Evolutionary conservation across 768 basidiomycete species (phyloP).

Genomic region (Macrolepiota fuliginosa): DNA sequence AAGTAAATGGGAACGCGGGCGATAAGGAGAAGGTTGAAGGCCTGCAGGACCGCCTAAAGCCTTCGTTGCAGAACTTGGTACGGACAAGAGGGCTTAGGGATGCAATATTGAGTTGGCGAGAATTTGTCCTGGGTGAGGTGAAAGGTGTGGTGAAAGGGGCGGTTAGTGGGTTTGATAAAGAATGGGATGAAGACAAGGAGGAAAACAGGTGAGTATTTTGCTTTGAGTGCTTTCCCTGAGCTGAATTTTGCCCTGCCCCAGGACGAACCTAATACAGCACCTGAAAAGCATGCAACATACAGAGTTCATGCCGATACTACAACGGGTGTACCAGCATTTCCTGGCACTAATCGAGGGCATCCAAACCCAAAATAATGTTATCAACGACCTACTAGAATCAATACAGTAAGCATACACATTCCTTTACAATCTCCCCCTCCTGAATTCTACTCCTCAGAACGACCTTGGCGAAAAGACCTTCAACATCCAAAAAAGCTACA

Average conservation of each 20-base stretch:
- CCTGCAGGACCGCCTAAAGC: constrained; percentile 63
- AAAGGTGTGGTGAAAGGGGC: constrained; percentile 58
- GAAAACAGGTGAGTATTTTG: constrained; percentile 17
- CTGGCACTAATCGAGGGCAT: constrained; percentile 68
- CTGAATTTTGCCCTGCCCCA: constrained; percentile 15
- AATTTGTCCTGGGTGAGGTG: constrained; percentile 62
- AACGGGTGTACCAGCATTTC: constrained; percentile 57
- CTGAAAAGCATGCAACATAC: constrained; percentile 66
- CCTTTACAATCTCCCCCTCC: neutral
- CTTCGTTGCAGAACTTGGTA: constrained; percentile 74
- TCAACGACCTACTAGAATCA: constrained; percentile 57
- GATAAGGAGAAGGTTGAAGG: constrained; percentile 30
- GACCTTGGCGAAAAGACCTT: constrained; percentile 27
- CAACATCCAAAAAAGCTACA: constrained; percentile 25
- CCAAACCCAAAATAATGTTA: constrained; percentile 53
- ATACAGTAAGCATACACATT: constrained; percentile 27
- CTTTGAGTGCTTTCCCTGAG: neutral
- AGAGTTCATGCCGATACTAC: constrained; percentile 65
- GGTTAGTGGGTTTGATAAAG: constrained; percentile 42
- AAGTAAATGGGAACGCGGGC: constrained; percentile 12
- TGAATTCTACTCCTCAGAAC: neutral
- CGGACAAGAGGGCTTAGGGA: constrained; percentile 72
- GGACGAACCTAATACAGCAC: constrained; percentile 47
- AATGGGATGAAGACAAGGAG: constrained; percentile 39
- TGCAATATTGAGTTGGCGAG: constrained; percentile 66